phyloP scores from a whole-genome alignment of 148 eudicot genomes.

The Simmondsia chinensis region DNA sequence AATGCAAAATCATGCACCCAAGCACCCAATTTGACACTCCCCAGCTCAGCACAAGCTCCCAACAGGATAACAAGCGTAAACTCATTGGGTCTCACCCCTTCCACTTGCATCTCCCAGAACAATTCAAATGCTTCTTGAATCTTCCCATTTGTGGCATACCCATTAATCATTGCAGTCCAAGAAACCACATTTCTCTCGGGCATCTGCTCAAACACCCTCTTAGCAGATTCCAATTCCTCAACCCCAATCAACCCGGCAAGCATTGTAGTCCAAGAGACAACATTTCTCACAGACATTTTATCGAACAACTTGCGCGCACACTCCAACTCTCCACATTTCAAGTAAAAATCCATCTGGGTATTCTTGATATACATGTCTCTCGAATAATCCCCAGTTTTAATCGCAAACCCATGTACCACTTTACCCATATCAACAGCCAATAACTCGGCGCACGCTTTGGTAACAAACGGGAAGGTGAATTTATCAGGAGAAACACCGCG shows the following conservation, averaged over 20 bases:
- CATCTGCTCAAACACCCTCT: slow-evolving; percentile 41
- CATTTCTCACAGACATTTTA: slow-evolving; percentile 44
- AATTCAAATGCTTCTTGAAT: slow-evolving; percentile 42
- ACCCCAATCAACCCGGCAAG: slow-evolving; percentile 38
- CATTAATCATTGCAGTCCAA: slow-evolving; percentile 58
- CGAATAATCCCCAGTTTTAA: slow-evolving; percentile 34
- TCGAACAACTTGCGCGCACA: slow-evolving; percentile 48
- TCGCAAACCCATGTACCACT: slow-evolving; percentile 38
- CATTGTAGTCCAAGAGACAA: slow-evolving; percentile 66
- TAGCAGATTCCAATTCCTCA: slow-evolving; percentile 40
- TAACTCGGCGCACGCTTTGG: slow-evolving; percentile 39
- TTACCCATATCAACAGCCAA: slow-evolving; percentile 29
- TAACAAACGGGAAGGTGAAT: slow-evolving; percentile 51
- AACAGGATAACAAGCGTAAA: slow-evolving; percentile 49
- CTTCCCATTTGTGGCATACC: slow-evolving; percentile 30
- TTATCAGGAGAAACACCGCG: slow-evolving; percentile 42
- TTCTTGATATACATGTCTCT: slow-evolving; percentile 40
- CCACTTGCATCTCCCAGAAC: slow-evolving; percentile 38
- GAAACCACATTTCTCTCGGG: slow-evolving; percentile 53
- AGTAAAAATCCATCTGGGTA: slow-evolving; percentile 44
- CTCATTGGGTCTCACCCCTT: slow-evolving; percentile 48
- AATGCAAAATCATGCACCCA: slow-evolving; percentile 54
- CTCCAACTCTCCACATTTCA: slow-evolving; percentile 33
- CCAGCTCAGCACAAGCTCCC: slow-evolving; percentile 43
- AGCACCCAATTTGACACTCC: slow-evolving; percentile 43